Base-by-base conservation (phyloP, 192 early-diverging fungal species). In the Lobosporangium transversale region DNA sequence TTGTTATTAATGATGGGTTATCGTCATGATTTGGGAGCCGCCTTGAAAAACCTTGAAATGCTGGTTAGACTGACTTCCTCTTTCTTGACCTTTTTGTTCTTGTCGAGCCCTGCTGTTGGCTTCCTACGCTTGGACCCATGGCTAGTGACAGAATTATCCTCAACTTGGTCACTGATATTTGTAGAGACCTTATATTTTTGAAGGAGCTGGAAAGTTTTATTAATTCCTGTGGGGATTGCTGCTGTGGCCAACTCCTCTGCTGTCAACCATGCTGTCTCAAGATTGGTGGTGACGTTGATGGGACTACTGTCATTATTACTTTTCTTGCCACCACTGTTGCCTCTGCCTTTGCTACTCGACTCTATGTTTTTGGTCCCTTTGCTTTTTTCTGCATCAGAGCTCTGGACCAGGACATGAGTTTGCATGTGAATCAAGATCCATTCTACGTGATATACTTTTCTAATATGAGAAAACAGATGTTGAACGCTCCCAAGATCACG, bases 381-480 rank as follows among this genome's bases (percentile, higher is more conserved):
- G n/a, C n/a, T n/a, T n/a, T n/a, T n/a, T n/a, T n/a, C n/a, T n/a
- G n/a, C n/a, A n/a, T n/a, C n/a, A n/a, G n/a, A n/a, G n/a, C n/a
- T n/a, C n/a, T n/a, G n/a, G n/a, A n/a, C n/a, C n/a, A n/a, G n/a
- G n/a, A n/a, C n/a, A n/a, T n/a, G n/a, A n/a, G n/a, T n/a, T n/a
- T n/a, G n/a, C n/a, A n/a, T n/a, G n/a, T 63, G 27, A 3, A 75
- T 43, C n/a, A 70, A 30, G 8, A 86, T 61, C 70, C 79, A 80
- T 29, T 85, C 83, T 21, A 74, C 75, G 35, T 85, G 81, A 23
- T 84, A 86, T 3, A 80, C 74, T 55, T 84, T 85, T 15, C 82
- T 80, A 27, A 93, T 89, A 68, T 93, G 91, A 4, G 90, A 90
- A 59, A 93, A 93, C 30, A 90, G 44, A 66, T 93, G 91, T 12